Evolutionary conservation across 306 rosid species (phyloP).

Genomic region (Dalbergia cochinchinensis): DNA sequence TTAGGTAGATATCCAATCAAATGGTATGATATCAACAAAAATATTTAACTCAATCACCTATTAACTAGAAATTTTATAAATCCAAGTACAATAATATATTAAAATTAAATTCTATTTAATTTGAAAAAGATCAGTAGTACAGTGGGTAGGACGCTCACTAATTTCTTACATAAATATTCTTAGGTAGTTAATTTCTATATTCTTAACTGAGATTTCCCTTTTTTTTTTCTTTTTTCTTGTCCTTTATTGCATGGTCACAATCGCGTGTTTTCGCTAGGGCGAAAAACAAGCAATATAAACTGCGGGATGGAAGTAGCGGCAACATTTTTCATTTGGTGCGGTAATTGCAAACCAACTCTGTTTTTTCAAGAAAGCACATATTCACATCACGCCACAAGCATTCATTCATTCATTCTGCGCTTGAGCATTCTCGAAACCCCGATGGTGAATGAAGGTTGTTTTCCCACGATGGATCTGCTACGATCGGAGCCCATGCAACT

Average conservation of each 20-base stretch:
- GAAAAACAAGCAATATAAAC: conserved; percentile 30
- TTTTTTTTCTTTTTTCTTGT: neutral
- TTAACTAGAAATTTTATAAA: too few species aligned
- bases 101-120: too few species aligned
- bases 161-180: neutral
- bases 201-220: neutral
- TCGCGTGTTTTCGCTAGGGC: conserved; percentile 8
- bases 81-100: too few species aligned
- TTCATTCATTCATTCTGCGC: neutral
- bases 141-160: too few species aligned
- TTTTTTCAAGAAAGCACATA: neutral
- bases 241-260: neutral
- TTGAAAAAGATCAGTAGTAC: neutral
- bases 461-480: conserved; percentile 75
- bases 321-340: conserved; percentile 37
- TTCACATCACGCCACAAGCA: neutral
- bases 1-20: too few species aligned
- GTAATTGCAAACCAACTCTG: conserved; percentile 22
- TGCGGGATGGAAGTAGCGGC: conserved; percentile 42
- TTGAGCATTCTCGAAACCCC: conserved; percentile 32
- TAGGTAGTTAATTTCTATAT: neutral
- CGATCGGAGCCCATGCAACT: conserved; percentile 94
- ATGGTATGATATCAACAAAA: too few species aligned
- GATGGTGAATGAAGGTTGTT: conserved; percentile 41
- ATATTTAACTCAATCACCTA: too few species aligned